phyloP scores from a whole-genome alignment of 1,139 yeast species.

The Entelexis sorbosivorans region DNA sequence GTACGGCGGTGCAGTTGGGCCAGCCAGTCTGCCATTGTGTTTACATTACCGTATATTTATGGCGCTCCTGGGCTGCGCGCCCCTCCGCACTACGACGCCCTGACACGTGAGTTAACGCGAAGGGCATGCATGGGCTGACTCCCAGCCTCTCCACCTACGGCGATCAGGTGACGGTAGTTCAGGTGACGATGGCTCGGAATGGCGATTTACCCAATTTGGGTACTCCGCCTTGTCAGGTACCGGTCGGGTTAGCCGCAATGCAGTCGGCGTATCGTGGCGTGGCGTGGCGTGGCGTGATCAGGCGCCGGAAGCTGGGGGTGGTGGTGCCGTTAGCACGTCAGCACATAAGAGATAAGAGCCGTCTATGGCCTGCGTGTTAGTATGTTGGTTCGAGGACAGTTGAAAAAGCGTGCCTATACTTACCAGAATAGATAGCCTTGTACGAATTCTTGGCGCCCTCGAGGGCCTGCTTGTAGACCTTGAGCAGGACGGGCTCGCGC shows the following conservation, averaged over 20 bases:
- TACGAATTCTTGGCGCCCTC: neutral
- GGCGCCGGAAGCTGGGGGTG: neutral
- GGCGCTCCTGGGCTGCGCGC: no score
- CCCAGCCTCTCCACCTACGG: no score
- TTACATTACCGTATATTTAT: no score
- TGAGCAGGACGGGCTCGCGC: neutral
- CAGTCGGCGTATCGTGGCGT: neutral
- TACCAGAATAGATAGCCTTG: slow-evolving; percentile 17
- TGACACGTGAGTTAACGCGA: no score
- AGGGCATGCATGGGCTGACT: no score
- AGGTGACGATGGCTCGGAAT: no score
- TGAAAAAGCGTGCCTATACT: no score
- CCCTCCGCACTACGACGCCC: no score
- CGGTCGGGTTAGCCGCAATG: neutral
- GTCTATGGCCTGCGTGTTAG: slow-evolving; percentile 6
- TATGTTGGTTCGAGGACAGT: neutral
- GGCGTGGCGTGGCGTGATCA: no score
- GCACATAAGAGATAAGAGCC: slow-evolving; percentile 14
- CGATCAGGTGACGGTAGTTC: no score
- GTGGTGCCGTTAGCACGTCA: neutral
- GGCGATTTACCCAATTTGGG: neutral
- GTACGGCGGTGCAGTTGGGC: slow-evolving; percentile 3
- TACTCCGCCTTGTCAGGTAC: neutral
- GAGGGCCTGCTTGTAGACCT: neutral
- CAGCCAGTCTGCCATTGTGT: slow-evolving; percentile 2